A percentile compares a stretch with the other conserved stretches of the same genome.
Conservation (phyloP, 2,329 filamentous ascomycete genomes). For the Epichloe baconii region DNA sequence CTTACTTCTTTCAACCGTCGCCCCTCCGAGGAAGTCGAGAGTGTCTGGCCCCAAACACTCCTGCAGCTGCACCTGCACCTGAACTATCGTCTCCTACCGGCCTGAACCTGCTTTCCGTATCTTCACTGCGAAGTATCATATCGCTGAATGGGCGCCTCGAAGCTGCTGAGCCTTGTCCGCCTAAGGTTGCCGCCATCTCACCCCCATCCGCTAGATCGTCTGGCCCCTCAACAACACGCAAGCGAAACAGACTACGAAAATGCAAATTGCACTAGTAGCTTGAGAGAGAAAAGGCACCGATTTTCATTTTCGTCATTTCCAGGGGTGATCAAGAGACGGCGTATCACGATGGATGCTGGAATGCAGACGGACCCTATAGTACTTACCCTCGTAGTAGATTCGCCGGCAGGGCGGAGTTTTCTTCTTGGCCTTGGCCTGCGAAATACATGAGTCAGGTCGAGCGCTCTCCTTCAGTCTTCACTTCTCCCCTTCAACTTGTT, state of each 20-base stretch:
- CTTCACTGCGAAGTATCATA: too few species aligned
- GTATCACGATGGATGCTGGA: not conserved
- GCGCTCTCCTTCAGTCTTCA: not conserved
- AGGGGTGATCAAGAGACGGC: not conserved
- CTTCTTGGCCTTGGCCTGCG: not conserved
- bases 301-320: not conserved
- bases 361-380: not conserved
- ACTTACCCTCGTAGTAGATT: not conserved
- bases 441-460: not conserved
- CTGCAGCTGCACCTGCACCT: too few species aligned
- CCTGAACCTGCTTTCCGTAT: too few species aligned
- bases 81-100: too few species aligned
- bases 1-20: not conserved
- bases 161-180: too few species aligned
- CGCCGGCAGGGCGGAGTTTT: not conserved
- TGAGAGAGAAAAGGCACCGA: not conserved
- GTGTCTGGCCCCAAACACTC: not conserved
- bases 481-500: not conserved
- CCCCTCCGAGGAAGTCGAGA: not conserved
- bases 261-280: not conserved
- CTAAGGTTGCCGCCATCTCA: too few species aligned
- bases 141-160: too few species aligned
- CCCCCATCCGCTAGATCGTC: too few species aligned
- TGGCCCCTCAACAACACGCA: not conserved
- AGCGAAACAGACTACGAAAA: constrained; percentile 1